These are phyloP conservation scores for Capsicum pubescens DNA, from an alignment of 257 asterid genomes.

Conservation along the genomic window DNA sequence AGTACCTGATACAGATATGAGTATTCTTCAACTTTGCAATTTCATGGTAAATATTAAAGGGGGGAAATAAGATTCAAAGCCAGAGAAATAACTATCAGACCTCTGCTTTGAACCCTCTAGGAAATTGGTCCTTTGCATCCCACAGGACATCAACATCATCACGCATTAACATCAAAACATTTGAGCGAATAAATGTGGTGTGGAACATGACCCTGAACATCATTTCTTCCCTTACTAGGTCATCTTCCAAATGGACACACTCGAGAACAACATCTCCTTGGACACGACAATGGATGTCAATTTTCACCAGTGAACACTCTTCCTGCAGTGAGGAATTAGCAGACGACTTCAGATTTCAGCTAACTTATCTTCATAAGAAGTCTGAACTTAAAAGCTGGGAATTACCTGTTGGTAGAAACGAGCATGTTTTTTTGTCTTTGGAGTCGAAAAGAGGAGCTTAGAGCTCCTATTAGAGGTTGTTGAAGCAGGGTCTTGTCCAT, in stretches of 20 bases:
- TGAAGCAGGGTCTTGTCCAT: slow-evolving; percentile 89
- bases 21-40: slow-evolving; percentile 49
- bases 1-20: slow-evolving; percentile 74
- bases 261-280: slow-evolving; percentile 96
- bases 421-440: slow-evolving; percentile 54
- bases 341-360: slow-evolving; percentile 35
- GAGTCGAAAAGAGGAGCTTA: slow-evolving; percentile 82
- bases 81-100: slow-evolving; percentile 55
- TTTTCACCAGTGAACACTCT: slow-evolving; percentile 82
- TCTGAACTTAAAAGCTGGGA: slow-evolving; percentile 36
- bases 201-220: slow-evolving; percentile 92
- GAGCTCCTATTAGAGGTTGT: slow-evolving; percentile 79
- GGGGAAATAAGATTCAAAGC: slow-evolving; percentile 35
- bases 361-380: slow-evolving; percentile 24
- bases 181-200: slow-evolving; percentile 88
- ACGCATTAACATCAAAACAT: slow-evolving; percentile 75
- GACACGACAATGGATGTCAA: slow-evolving; percentile 72
- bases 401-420: slow-evolving; percentile 82
- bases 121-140: slow-evolving; percentile 82
- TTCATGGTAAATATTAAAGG: slow-evolving; percentile 31
- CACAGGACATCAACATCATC: slow-evolving; percentile 91
- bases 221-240: slow-evolving; percentile 81
- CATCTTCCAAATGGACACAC: slow-evolving; percentile 91
- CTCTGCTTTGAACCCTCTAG: slow-evolving; percentile 89
- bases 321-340: slow-evolving; percentile 65